Percentiles rank a stretch among this genome's conserved stretches.
Conservation (phyloP, 73 alveolate species). For the Paramecium caudatum region DNA sequence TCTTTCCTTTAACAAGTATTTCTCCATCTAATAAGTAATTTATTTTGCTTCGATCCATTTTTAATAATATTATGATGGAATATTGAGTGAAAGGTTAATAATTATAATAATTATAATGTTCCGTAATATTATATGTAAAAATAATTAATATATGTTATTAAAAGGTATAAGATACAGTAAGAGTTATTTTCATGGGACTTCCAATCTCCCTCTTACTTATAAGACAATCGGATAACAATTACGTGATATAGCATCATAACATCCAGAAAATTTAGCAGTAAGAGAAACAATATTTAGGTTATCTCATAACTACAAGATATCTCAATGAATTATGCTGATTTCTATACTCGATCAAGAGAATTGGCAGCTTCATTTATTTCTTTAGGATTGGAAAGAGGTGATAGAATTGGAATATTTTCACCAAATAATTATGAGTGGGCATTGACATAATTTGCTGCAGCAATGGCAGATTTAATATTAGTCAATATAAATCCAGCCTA, state of each 20-base stretch:
- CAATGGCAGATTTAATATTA: slow-evolving; percentile 87
- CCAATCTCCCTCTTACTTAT: slow-evolving; percentile 62
- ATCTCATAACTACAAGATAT: slow-evolving; percentile 64
- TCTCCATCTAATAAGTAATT: slow-evolving; percentile 51
- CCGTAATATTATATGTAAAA: no score
- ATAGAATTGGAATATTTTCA: slow-evolving; percentile 90
- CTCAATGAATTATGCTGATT: slow-evolving; percentile 78
- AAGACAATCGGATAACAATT: slow-evolving; percentile 75
- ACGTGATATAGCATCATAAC: slow-evolving; percentile 66
- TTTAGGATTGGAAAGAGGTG: slow-evolving; percentile 86
- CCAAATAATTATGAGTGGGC: slow-evolving; percentile 90
- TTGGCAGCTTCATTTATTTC: slow-evolving; percentile 89
- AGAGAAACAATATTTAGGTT: slow-evolving; percentile 42
- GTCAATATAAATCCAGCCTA: slow-evolving; percentile 94
- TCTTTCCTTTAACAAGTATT: slow-evolving; percentile 48
- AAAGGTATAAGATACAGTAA: slow-evolving; percentile 10
- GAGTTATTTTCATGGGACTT: slow-evolving; percentile 53
- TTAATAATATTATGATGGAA: no score
- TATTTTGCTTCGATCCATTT: slow-evolving; percentile 7
- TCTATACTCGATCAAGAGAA: slow-evolving; percentile 78
- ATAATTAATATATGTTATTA: slow-evolving; percentile 20
- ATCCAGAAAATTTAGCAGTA: slow-evolving; percentile 74
- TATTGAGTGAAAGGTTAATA: no score
- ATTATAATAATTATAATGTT: no score
- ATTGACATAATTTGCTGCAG: slow-evolving; percentile 83